phyloP scores from a whole-genome alignment of 1,139 yeast species.

The Debaryomycetaceae sp. region DNA sequence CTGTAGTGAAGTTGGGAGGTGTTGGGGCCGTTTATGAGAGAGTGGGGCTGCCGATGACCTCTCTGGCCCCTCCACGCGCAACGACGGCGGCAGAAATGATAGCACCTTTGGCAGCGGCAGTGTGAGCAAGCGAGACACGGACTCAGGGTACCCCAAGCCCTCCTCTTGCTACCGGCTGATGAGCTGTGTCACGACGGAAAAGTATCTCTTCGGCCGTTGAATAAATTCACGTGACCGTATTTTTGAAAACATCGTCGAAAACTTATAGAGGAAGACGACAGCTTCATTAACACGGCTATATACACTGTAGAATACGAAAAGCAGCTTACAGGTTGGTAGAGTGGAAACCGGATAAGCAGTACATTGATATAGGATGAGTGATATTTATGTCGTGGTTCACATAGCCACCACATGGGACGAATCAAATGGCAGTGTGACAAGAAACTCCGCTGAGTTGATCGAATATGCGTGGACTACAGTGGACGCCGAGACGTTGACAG shows the following conservation, averaged over 20 bases:
- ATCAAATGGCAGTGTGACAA: constrained; percentile 52
- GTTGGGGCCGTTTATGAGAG: no score
- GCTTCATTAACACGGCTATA: background rate
- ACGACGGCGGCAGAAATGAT: no score
- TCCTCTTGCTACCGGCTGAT: no score
- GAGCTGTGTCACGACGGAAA: background rate
- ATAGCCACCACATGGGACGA: constrained; percentile 71
- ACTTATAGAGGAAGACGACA: background rate
- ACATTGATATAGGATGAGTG: constrained; percentile 38
- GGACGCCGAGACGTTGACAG: constrained; percentile 33
- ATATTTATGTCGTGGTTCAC: constrained; percentile 60
- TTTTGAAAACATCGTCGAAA: background rate
- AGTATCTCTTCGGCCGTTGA: background rate
- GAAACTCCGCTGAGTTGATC: constrained; percentile 63
- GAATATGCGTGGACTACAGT: constrained; percentile 64
- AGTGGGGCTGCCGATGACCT: no score
- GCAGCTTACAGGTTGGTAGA: background rate
- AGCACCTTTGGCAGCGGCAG: no score
- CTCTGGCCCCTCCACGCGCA: no score
- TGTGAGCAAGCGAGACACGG: no score
- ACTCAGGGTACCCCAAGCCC: no score
- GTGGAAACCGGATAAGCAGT: background rate
- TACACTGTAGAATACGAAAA: background rate
- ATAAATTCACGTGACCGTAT: background rate
- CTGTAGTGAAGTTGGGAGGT: no score